Percentiles rank a stretch among this genome's conserved stretches.
Conservation (phyloP, 345 rosid species). For the Dipteronia dyeriana region DNA sequence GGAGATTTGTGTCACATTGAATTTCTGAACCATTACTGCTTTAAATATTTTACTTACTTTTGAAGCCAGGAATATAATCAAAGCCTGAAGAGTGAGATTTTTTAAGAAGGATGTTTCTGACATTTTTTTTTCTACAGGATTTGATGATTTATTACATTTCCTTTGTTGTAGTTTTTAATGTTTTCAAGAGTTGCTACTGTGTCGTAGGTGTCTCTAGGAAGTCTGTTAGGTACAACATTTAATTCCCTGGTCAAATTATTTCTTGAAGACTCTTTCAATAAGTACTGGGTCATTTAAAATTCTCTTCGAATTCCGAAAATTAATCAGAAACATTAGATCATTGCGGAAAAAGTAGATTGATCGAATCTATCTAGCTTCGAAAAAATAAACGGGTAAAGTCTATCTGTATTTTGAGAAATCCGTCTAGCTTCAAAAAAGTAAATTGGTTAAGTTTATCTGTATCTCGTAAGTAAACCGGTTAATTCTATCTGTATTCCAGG, state of each 20-base stretch:
- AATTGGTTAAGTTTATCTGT: too few species aligned
- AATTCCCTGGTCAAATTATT: conserved; percentile 32
- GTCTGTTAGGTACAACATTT: conserved; percentile 54
- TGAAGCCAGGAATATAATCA: conserved; percentile 38
- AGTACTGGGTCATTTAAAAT: neutral
- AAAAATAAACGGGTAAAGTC: too few species aligned
- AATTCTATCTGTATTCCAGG: too few species aligned
- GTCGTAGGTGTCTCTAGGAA: conserved; percentile 25
- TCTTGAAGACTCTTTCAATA: neutral
- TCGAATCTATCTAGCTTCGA: too few species aligned
- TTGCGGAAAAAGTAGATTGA: too few species aligned
- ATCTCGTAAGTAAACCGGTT: too few species aligned
- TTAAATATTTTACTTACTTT: conserved; percentile 35
- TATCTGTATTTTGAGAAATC: too few species aligned
- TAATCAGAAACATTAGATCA: too few species aligned
- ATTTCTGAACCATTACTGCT: conserved; percentile 21
- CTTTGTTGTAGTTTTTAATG: conserved; percentile 1
- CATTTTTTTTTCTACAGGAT: conserved; percentile 8
- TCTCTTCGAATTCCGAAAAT: too few species aligned
- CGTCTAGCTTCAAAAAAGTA: too few species aligned
- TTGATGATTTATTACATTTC: conserved; percentile 16
- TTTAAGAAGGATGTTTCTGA: conserved; percentile 27
- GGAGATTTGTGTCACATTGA: conserved; percentile 10
- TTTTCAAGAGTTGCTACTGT: conserved; percentile 19
- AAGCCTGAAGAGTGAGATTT: conserved; percentile 27